Base-by-base conservation (phyloP, 352 stramenopile species). In the Globisporangium echinulatum region DNA sequence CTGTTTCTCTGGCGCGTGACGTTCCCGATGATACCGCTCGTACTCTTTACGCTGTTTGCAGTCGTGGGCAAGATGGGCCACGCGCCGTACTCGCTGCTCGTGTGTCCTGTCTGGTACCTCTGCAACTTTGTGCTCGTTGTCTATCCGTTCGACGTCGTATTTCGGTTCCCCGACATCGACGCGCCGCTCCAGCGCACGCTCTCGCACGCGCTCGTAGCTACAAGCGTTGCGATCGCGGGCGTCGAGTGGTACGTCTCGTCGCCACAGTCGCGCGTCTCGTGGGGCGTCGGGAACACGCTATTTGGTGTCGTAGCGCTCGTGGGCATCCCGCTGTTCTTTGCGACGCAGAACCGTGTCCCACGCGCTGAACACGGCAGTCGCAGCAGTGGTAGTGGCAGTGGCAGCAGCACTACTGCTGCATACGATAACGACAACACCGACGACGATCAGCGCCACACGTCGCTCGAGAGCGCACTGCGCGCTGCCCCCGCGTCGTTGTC, bases 211-310 rank as follows among this genome's bases (percentile, higher is more conserved):
- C 59, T 94, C 7, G 74, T 72, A 4, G 53, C 76, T 19, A 53
- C 75, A 48, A 88, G 75, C 44, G 46, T 75, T 4, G 72, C 47
- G 5, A 82, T 90, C 46, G 83, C 77, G 50, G 58, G 65, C 15
- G 54, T 90, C 17, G 85, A 94, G 64, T 90, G 82, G 79, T 89
- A 85, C 58, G 72, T 90, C 19, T 78, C 76, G 17, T 56, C 77
- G 15, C 76, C 79, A 2, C 67, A 62, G 14, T 85, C 76, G 37
- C 67, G 65, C 7, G 71, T 74, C 46, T 82, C 80, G 54, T 94
- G 85, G 85, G 80, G 92, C 55, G 69, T 88, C 5, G 85, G 79
- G 49, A 92, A 92, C 58, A 90, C 82, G 15, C 62, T 92, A 10
- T 94, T 92, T 67, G 85, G 85, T 4, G 72, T 86, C 53, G 66